A percentile compares a stretch with the other conserved stretches of the same genome.
These are phyloP conservation scores for Phyllostachys edulis DNA, from an alignment of 176 grass and related monocot genomes.

Conservation along the genomic window DNA sequence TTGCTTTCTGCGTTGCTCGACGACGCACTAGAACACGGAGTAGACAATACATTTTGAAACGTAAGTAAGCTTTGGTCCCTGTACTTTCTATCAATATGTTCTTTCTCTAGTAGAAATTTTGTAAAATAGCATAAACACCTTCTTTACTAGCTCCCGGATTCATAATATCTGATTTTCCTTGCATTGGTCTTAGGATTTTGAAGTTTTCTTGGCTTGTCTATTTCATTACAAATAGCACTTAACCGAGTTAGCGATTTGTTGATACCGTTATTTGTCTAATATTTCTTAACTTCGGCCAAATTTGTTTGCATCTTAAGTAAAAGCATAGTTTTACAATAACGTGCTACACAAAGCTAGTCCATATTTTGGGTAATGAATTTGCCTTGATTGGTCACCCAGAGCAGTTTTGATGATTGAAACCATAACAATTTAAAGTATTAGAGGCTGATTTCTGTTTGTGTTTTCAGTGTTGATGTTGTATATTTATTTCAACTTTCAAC, in stretches of 20 bases:
- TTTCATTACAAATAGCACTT: neutral
- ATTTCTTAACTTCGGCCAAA: neutral
- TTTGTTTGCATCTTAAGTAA: neutral
- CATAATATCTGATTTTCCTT: neutral
- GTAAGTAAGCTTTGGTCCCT: conserved; percentile 39
- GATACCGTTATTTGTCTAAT: neutral
- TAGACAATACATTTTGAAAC: conserved; percentile 54
- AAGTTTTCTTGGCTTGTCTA: neutral
- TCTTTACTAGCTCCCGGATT: neutral
- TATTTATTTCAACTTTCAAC: neutral
- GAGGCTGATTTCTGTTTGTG: neutral
- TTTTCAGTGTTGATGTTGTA: neutral
- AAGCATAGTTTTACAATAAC: neutral
- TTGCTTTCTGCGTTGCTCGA: conserved; percentile 51
- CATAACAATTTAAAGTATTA: neutral
- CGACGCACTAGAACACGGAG: conserved; percentile 42
- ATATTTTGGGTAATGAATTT: neutral
- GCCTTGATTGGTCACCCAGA: neutral
- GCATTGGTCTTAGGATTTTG: neutral
- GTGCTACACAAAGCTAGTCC: neutral
- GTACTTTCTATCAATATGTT: neutral
- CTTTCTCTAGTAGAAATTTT: neutral
- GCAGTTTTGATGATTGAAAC: neutral
- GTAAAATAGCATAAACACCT: neutral
- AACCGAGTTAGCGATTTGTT: neutral